These are phyloP conservation scores for Fusarium mundagurra DNA, from an alignment of 2,329 filamentous ascomycete species.

Conservation along the genomic window DNA sequence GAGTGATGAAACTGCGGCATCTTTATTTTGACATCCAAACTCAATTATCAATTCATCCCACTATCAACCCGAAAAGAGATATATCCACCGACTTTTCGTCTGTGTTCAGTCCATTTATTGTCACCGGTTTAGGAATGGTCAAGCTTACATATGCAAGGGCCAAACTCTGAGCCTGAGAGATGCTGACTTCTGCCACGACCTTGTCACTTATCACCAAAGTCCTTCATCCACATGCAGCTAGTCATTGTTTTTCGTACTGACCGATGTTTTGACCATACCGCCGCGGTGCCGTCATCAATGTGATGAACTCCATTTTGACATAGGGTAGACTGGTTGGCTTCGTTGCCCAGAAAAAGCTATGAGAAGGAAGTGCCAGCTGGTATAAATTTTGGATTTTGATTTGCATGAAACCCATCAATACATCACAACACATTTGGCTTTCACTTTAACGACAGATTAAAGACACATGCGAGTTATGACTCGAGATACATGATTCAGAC, in stretches of 20 bases:
- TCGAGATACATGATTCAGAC: no score
- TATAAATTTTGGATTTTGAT: no score
- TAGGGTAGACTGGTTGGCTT: no score
- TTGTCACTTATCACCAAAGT: constrained; percentile 17
- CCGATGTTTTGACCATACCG: background rate
- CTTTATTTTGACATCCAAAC: background rate
- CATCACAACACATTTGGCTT: no score
- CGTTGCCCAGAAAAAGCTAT: no score
- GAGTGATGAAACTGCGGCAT: background rate
- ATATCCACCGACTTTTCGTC: background rate
- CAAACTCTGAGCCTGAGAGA: background rate
- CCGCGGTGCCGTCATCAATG: fast-evolving
- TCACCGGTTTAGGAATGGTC: background rate
- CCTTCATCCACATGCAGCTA: constrained; percentile 8
- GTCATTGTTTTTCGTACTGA: background rate
- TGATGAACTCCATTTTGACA: background rate
- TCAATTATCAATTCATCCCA: background rate
- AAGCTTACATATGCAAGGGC: constrained; percentile 7
- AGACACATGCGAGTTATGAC: no score
- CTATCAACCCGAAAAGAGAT: background rate
- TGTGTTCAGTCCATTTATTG: background rate
- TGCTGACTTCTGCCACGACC: background rate
- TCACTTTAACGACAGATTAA: no score
- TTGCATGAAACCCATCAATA: no score
- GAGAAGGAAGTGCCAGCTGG: no score